Base-by-base conservation (phyloP, 352 stramenopile genomes). In the Peronospora belbahrii region DNA sequence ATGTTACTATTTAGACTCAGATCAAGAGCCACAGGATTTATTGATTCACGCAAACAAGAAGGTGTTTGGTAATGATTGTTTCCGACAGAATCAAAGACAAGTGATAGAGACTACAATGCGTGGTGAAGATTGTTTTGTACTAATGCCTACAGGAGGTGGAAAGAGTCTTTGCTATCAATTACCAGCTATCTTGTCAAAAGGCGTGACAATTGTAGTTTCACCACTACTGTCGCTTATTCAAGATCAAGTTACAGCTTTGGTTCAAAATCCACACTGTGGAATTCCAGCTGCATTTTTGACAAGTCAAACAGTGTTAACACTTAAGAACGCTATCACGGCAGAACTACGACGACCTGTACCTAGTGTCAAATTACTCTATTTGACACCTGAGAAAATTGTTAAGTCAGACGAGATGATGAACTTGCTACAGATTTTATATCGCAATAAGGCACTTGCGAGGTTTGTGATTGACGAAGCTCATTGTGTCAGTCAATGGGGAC, bases 381-480 rank as follows among this genome's bases (percentile, higher is more conserved):
- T 97, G 6, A 98, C 95, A n/a, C 93, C 95, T 0, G 95, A 98
- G 65, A 97, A 97, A 68, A 76, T 98, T 18, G 59, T 64, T 32
- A 86, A 83, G 52, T 87, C 73, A 13, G 48, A 40, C 3, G 73
- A 89, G 45, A 86, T 89, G 75, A 74, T 83, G 51, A 62, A 81
- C 1, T 35, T 86, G 38, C 42, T 89, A 15, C 52, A 86, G 33
- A 28, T 20, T 3, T 37, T 70, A 30, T 39, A 67, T 38, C 15
- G 38, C 14, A 59, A 86, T 56, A 59, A 64, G 48, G 86, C 86
- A 52, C 78, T 98, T 4, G 86, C 83, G 28, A 68, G 94, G 20
- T 97, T 98, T 51, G 94, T 98, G 23, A 90, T 98, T 57, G 95
- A 97, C 53, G 84, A 97, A 60, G 85, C 81, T 6, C 85, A 96